phyloP scores from a whole-genome alignment of 2,329 filamentous ascomycete genomes.

The Xylaria sp. region DNA sequence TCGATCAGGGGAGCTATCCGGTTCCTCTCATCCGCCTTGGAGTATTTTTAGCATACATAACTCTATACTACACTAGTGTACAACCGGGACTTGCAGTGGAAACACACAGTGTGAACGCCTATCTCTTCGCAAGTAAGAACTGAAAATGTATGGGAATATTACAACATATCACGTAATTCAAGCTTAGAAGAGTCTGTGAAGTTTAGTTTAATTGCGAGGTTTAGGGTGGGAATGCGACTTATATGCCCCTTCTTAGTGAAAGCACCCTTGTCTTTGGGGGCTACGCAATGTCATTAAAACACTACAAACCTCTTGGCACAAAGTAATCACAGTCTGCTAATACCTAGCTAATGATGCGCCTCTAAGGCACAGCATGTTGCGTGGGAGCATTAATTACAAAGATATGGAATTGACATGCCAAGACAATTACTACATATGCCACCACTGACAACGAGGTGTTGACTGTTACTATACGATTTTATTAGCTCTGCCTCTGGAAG shows the following conservation, averaged over 20 bases:
- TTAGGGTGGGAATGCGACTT: neutral
- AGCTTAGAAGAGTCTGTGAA: neutral
- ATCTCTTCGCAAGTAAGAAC: too few species aligned
- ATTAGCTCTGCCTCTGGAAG: too few species aligned
- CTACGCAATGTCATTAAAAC: neutral
- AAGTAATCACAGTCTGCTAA: neutral
- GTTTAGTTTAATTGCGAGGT: neutral
- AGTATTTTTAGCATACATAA: neutral
- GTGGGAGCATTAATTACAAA: neutral
- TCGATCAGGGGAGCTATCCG: neutral
- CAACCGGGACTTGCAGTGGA: neutral
- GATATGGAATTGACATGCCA: neutral
- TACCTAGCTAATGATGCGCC: neutral
- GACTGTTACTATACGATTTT: neutral
- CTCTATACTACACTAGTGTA: neutral
- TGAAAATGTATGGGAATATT: neutral
- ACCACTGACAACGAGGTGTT: neutral
- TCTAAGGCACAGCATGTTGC: slow-evolving; percentile 2
- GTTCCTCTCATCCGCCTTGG: neutral
- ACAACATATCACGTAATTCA: neutral
- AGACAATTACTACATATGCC: neutral
- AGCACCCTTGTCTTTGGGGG: neutral
- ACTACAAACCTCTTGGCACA: neutral
- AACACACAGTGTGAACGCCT: neutral
- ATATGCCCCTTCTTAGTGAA: neutral